Conservation (phyloP, 192 early-diverging fungal genomes). For the Gorgonomyces haynaldii region DNA sequence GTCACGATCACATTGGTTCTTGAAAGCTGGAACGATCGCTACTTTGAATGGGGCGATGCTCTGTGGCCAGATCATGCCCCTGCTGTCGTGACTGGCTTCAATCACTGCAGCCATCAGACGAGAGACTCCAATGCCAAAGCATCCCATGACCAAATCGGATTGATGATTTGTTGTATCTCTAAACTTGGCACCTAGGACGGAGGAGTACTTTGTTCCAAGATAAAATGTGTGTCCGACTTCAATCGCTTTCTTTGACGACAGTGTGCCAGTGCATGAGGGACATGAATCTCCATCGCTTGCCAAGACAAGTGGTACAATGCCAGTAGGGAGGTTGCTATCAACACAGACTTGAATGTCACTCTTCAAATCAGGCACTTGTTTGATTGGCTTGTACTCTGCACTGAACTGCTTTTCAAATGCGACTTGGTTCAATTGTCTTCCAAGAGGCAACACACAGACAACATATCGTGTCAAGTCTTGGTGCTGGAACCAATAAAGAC, state of each 20-base stretch:
- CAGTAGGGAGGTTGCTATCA: no score
- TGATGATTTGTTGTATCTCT: conserved; percentile 18
- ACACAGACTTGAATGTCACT: no score
- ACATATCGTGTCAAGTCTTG: no score
- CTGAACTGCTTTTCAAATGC: no score
- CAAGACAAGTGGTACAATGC: no score
- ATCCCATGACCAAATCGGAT: conserved; percentile 70
- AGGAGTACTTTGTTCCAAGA: conserved; percentile 80
- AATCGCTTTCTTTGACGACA: conserved; percentile 41
- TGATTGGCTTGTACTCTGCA: no score
- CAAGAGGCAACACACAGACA: no score
- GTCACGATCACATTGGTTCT: conserved; percentile 2
- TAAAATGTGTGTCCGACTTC: conserved; percentile 86
- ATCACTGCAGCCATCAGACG: conserved; percentile 70
- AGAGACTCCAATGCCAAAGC: conserved; percentile 82
- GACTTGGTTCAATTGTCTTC: no score
- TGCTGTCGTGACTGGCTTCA: conserved; percentile 50
- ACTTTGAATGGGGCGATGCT: conserved; percentile 62
- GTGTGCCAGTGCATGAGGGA: conserved; percentile 14
- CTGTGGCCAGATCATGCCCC: conserved; percentile 71
- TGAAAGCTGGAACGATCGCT: conserved; percentile 11
- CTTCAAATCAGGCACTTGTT: no score
- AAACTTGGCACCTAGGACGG: conserved; percentile 49
- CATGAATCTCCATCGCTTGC: conserved; percentile 24
- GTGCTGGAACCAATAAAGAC: no score